Conservation (phyloP, 495 filamentous ascomycete species). For the Astrothelium subdiscretum region DNA sequence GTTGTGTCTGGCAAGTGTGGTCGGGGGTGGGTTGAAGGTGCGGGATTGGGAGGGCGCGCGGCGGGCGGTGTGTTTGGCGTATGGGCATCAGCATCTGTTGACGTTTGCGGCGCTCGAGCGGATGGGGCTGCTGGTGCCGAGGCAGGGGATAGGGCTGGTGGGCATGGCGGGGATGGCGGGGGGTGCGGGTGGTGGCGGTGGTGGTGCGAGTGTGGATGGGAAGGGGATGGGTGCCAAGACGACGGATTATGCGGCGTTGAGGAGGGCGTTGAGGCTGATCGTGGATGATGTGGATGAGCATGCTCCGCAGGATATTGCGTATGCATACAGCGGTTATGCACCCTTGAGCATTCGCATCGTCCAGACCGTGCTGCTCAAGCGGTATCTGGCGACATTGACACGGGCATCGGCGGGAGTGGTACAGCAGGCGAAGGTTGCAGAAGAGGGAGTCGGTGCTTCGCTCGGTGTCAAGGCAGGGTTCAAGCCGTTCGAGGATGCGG, state of each 20-base stretch:
- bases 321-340: conserved; percentile 94
- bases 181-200: neutral
- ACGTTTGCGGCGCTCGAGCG: conserved; percentile 86
- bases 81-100: conserved; percentile 87
- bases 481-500: conserved; percentile 18
- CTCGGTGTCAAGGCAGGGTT: conserved; percentile 6
- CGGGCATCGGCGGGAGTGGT: conserved; percentile 66
- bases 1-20: conserved; percentile 81
- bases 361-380: conserved; percentile 91
- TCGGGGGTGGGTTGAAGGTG: conserved; percentile 75
- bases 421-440: conserved; percentile 20
- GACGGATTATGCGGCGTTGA: conserved; percentile 17
- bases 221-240: neutral
- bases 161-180: conserved; percentile 31
- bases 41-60: conserved; percentile 85
- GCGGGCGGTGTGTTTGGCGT: conserved; percentile 76
- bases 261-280: conserved; percentile 75
- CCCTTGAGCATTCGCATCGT: conserved; percentile 86
- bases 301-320: conserved; percentile 92
- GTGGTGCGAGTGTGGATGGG: neutral
- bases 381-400: conserved; percentile 59
- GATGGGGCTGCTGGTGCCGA: conserved; percentile 62
- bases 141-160: conserved; percentile 25
- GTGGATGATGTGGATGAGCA: conserved; percentile 95
- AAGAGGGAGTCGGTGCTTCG: neutral